phyloP scores from a whole-genome alignment of 2,329 filamentous ascomycete genomes.

The Akanthomyces muscarius region DNA sequence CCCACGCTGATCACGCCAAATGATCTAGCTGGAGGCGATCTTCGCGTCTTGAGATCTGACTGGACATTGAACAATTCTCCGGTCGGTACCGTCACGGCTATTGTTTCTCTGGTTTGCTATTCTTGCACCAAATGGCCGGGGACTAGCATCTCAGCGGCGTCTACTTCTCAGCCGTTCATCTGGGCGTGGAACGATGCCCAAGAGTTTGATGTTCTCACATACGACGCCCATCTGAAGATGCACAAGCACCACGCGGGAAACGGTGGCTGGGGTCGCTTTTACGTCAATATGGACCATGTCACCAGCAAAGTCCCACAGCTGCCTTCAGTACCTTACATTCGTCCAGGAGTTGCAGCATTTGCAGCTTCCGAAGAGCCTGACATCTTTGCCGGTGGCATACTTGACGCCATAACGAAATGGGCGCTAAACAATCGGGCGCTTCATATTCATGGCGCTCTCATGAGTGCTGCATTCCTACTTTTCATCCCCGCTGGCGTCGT shows the following conservation, averaged over 20 bases:
- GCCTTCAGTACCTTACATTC: conserved; percentile 17
- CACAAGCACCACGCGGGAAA: conserved; percentile 18
- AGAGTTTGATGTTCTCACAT: conserved; percentile 20
- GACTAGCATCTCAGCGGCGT: conserved; percentile 19
- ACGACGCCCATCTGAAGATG: conserved; percentile 18
- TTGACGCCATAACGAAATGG: conserved; percentile 1
- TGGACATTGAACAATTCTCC: conserved; percentile 12
- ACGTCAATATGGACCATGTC: conserved; percentile 21
- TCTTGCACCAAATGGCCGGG: conserved; percentile 24
- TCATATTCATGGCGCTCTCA: conserved; percentile 21
- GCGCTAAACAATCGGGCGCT: conserved; percentile 4
- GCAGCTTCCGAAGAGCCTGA: conserved; percentile 18
- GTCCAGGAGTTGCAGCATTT: conserved; percentile 2
- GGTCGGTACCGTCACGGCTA: conserved; percentile 15
- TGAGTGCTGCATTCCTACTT: conserved; percentile 19
- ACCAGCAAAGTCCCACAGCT: conserved; percentile 16
- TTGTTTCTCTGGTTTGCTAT: conserved; percentile 23
- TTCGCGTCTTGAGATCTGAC: conserved; percentile 18
- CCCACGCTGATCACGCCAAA: conserved; percentile 13
- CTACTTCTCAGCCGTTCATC: conserved; percentile 25
- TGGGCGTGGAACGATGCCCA: conserved; percentile 26
- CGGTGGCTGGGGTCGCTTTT: conserved; percentile 21
- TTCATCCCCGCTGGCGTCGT: conserved; percentile 21
- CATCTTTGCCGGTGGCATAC: not conserved
- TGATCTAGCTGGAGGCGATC: conserved; percentile 13